Evolutionary conservation across 345 rosid genomes (phyloP).

Genomic region (Dipteronia dyeriana): DNA sequence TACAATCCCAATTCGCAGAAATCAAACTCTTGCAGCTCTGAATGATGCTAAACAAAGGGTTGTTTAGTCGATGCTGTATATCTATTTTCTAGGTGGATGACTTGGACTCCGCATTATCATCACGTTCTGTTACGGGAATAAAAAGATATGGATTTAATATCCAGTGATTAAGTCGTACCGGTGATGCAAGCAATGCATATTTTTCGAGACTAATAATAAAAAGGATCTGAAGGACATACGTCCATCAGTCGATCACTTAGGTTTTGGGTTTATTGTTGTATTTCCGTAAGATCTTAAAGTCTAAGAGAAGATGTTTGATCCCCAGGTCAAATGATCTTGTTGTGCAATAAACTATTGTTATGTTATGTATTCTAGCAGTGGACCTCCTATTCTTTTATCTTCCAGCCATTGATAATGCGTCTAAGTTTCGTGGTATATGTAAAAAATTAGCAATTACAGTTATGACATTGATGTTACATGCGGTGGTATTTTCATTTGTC

Average conservation of each 20-base stretch:
- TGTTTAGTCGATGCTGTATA: too few species aligned
- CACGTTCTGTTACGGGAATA: too few species aligned
- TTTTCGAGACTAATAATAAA: too few species aligned
- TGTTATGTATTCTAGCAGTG: conserved; percentile 74
- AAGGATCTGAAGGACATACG: too few species aligned
- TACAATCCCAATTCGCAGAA: too few species aligned
- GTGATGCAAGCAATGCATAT: too few species aligned
- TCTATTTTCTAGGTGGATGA: too few species aligned
- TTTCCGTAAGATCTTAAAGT: conserved; percentile 94
- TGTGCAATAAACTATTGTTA: conserved; percentile 82
- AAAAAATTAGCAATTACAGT: conserved; percentile 62
- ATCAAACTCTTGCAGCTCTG: too few species aligned
- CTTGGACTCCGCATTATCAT: too few species aligned
- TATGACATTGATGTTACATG: conserved; percentile 70
- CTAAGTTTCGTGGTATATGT: conserved; percentile 70
- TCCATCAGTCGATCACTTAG: conserved; percentile 40
- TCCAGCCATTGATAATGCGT: conserved; percentile 57
- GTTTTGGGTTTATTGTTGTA: conserved; percentile 88
- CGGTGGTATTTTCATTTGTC: conserved; percentile 69
- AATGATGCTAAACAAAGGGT: too few species aligned
- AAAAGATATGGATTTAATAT: too few species aligned
- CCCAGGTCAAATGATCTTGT: conserved; percentile 83
- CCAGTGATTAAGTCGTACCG: too few species aligned
- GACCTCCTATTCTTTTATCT: conserved; percentile 84
- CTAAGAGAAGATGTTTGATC: conserved; percentile 88